Base-by-base conservation (phyloP, 331 rosid species). In the Pyrus hybrid region DNA sequence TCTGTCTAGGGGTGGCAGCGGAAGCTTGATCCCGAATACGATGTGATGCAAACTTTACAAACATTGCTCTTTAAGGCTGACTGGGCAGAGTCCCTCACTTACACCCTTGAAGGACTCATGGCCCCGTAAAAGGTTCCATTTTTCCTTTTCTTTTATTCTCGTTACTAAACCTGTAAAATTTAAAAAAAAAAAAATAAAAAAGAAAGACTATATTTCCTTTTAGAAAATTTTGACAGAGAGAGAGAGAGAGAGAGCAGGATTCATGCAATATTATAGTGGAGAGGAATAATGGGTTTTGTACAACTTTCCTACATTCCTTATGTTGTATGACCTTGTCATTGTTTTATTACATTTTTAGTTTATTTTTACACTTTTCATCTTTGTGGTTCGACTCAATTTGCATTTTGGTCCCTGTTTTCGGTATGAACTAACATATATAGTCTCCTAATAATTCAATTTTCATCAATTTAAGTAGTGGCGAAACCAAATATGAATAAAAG, bases 11-110 rank as follows among this genome's bases (percentile, higher is more conserved):
- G 97, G 14, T 89, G 97, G 92, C 93, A 91, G 80, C 80, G 91
- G 63, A 89, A 86, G 83, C 93, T 91, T 66, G 93, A 91, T 78
- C 97, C 93, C 22, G 88, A 78, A 23, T 91, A 89, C 63, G 85
- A 91, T 65, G 86, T 89, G 77, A 29, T 91, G 84, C 74, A 84
- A 25, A 80, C 91, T 7, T 73, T 87, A 80, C 88, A 72, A 17
- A 60, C 88, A 7, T 77, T 89, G 81, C 86, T 91, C 28, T 86
- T 87, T 80, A 86, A 83, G 84, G 86, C 76, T 12, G 88, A 87
- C 76, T 84, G 82, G 93, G 92, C 83, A 13, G 88, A 87, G 49
- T 85, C 93, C 67, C 80, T 91, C 22, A 60, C 70, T 64, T 76
- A 89, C 83, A 83, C 93, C 56, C 80, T 91, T 33, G 92, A 87